Evolutionary conservation across 1,139 yeast species (phyloP).

Genomic region (Arxiozyma slooffiae): DNA sequence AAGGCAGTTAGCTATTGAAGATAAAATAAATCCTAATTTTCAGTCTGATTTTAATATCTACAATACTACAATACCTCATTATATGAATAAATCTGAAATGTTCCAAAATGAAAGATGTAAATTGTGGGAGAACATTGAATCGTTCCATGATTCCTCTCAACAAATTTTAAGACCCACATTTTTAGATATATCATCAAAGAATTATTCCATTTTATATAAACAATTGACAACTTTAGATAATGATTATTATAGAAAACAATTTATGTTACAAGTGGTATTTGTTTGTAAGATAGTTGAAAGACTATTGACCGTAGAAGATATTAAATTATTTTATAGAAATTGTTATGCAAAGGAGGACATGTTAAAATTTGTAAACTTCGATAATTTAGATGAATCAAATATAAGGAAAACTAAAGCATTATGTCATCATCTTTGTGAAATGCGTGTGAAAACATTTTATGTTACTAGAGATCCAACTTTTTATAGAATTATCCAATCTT

Average conservation of each 20-base stretch:
- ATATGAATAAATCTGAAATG: conserved; percentile 11
- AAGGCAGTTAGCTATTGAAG: conserved; percentile 10
- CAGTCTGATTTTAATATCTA: conserved; percentile 12
- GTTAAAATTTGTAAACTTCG: conserved; percentile 9
- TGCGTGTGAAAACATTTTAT: conserved; percentile 21
- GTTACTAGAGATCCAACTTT: conserved; percentile 20
- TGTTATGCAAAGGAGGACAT: conserved; percentile 18
- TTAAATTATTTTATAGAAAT: conserved; percentile 16
- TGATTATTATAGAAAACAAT: conserved; percentile 25
- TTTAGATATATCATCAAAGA: conserved; percentile 16
- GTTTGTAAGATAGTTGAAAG: conserved; percentile 16
- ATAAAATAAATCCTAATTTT: conserved; percentile 15
- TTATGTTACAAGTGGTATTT: conserved; percentile 21
- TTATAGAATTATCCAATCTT: conserved; percentile 9
- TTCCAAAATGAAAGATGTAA: conserved; percentile 12
- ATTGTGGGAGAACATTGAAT: conserved; percentile 14
- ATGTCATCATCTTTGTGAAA: conserved; percentile 16
- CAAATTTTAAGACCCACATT: conserved; percentile 16
- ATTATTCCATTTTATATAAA: conserved; percentile 15
- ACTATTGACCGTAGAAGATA: conserved; percentile 16
- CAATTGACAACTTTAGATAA: conserved; percentile 19
- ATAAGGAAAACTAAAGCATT: conserved; percentile 12
- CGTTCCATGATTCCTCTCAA: conserved; percentile 4
- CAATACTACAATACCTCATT: conserved; percentile 12
- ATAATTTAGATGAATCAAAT: conserved; percentile 11